phyloP scores from a whole-genome alignment of 805 yeast genomes.

The Metahyphopichia silvanorum region DNA sequence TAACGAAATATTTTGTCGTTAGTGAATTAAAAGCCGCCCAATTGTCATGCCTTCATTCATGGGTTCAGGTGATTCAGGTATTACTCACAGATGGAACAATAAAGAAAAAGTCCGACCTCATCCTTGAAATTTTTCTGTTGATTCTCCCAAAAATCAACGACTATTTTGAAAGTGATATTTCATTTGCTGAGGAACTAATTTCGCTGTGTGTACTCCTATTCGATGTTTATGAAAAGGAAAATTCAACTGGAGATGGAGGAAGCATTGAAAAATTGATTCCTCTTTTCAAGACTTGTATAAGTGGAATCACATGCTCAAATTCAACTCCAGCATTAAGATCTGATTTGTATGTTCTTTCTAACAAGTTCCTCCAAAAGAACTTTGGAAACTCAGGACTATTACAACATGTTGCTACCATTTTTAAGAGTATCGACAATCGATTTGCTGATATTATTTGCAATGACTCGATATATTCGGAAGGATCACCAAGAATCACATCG shows the following conservation, averaged over 20 bases:
- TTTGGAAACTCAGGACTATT: slow-evolving; percentile 39
- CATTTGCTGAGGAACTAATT: slow-evolving; percentile 72
- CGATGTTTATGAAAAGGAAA: slow-evolving; percentile 50
- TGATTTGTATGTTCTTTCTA: slow-evolving; percentile 73
- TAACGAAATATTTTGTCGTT: slow-evolving; percentile 45
- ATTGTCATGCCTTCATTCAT: slow-evolving; percentile 65
- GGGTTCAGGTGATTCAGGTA: slow-evolving; percentile 80
- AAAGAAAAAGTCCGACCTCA: slow-evolving; percentile 53
- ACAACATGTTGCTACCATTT: slow-evolving; percentile 47
- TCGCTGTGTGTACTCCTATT: slow-evolving; percentile 71
- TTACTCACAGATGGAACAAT: slow-evolving; percentile 57
- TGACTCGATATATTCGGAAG: slow-evolving; percentile 80
- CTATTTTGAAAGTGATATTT: slow-evolving; percentile 62
- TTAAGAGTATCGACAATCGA: slow-evolving; percentile 57
- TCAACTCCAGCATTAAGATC: slow-evolving; percentile 69
- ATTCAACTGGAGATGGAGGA: slow-evolving; percentile 14
- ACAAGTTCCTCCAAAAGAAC: slow-evolving; percentile 57
- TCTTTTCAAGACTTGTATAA: slow-evolving; percentile 68
- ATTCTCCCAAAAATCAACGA: slow-evolving; percentile 74
- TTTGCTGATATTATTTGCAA: slow-evolving; percentile 64
- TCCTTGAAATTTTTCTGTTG: slow-evolving; percentile 72
- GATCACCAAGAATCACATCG: slow-evolving; percentile 70
- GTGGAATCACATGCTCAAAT: slow-evolving; percentile 68
- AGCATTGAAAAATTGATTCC: slow-evolving; percentile 55
- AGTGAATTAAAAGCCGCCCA: slow-evolving; percentile 51